phyloP scores from a whole-genome alignment of 2,329 filamentous ascomycete genomes.

The Ceratocystis huliohia region DNA sequence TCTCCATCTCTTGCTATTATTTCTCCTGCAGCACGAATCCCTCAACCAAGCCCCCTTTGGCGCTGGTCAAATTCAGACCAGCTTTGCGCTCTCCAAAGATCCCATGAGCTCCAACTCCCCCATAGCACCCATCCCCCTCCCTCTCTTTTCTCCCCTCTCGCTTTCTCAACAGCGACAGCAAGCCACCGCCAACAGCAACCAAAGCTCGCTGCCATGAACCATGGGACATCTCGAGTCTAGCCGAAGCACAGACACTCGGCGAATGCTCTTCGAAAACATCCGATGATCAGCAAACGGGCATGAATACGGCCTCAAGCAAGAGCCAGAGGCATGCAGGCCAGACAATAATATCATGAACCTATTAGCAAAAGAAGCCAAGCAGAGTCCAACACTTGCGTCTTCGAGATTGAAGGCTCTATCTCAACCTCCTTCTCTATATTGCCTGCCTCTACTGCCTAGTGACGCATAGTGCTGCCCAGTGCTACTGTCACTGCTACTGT shows the following conservation, averaged over 20 bases:
- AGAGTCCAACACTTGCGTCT: not conserved
- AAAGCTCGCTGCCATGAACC: not conserved
- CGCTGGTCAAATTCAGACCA: not conserved
- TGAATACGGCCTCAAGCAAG: not conserved
- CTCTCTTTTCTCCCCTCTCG: not conserved
- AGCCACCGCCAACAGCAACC: not conserved
- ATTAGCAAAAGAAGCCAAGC: not conserved
- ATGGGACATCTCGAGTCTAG: not conserved
- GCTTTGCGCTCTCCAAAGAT: not conserved
- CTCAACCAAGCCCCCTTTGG: not conserved
- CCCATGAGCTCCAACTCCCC: not conserved
- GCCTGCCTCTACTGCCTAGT: not conserved
- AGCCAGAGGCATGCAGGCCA: not conserved
- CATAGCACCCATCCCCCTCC: not conserved
- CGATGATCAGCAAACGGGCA: slow-evolving; percentile 3
- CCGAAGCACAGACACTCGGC: not conserved
- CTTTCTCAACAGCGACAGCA: not conserved
- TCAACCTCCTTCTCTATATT: not conserved
- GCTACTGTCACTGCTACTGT: too few species aligned
- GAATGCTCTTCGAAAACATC: not conserved
- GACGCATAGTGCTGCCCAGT: not conserved
- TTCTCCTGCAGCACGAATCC: not conserved
- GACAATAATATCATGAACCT: not conserved
- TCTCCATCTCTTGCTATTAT: not conserved
- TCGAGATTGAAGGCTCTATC: not conserved